Evolutionary conservation across 1,284 basidiomycete genomes (phyloP).

Genomic region (Papiliotrema flavescens): DNA sequence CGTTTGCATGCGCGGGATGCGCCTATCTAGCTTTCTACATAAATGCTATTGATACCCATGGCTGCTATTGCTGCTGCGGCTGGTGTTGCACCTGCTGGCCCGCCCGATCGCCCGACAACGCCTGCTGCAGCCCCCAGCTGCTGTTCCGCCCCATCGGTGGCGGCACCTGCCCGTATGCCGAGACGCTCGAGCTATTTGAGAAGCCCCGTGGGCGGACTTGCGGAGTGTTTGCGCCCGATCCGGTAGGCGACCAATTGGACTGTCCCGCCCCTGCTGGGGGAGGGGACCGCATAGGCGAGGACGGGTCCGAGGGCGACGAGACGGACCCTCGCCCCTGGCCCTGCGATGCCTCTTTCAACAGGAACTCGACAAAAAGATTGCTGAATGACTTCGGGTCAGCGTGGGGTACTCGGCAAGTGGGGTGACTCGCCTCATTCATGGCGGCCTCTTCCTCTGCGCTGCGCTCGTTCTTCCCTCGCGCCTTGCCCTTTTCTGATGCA

Average conservation of each 20-base stretch:
- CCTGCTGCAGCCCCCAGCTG: slow-evolving; percentile 12
- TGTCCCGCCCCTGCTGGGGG: slow-evolving; percentile 1
- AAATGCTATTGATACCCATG: no score
- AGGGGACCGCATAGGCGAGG: slow-evolving; percentile 5
- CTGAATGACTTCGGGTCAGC: slow-evolving; percentile 69
- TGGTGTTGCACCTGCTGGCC: neutral
- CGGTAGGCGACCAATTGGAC: neutral
- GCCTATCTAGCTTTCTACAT: no score
- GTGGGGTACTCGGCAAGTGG: neutral
- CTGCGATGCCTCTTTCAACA: slow-evolving; percentile 76
- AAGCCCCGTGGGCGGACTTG: slow-evolving; percentile 12
- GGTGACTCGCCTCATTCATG: slow-evolving; percentile 46
- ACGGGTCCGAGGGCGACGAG: neutral
- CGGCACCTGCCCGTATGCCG: slow-evolving; percentile 4
- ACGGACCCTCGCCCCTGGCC: slow-evolving; percentile 23
- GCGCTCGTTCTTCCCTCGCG: slow-evolving; percentile 60
- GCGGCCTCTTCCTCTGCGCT: slow-evolving; percentile 44
- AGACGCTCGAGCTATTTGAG: slow-evolving; percentile 15
- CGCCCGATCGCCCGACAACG: slow-evolving; percentile 1
- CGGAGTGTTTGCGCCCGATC: slow-evolving; percentile 9
- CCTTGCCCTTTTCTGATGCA: slow-evolving; percentile 59
- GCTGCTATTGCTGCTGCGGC: no score
- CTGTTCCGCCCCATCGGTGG: slow-evolving; percentile 12
- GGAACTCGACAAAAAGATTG: slow-evolving; percentile 90
- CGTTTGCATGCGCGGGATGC: no score